Evolutionary conservation across 2,329 filamentous ascomycete genomes (phyloP).

Genomic region (Amesomyces nigricolor): DNA sequence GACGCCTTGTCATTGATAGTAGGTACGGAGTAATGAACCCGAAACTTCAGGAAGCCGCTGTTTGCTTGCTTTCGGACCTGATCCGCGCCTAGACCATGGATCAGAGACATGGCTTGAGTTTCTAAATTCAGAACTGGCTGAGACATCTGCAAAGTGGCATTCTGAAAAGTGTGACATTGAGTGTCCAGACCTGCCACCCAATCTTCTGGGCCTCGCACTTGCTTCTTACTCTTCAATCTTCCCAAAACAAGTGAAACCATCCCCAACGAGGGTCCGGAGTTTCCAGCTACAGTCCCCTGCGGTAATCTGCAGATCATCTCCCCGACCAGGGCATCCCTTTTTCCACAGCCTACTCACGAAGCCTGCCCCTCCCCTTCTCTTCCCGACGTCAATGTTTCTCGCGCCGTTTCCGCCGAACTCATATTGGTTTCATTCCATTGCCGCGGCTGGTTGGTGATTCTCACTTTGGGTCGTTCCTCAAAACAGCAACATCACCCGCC

Average conservation of each 20-base stretch:
- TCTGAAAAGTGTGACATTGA: constrained; percentile 5
- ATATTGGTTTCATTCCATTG: constrained; percentile 25
- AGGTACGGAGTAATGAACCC: background rate
- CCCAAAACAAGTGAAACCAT: constrained; percentile 1
- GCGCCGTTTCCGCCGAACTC: constrained; percentile 18
- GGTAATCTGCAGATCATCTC: constrained; percentile 4
- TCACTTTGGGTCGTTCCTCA: no score
- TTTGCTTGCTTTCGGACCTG: background rate
- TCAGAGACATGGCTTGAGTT: background rate
- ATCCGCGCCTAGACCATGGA: background rate
- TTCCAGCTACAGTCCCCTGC: background rate
- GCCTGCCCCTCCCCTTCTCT: background rate
- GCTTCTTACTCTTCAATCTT: background rate
- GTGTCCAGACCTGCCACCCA: background rate
- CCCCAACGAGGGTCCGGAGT: constrained; percentile 9
- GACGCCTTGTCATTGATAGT: constrained; percentile 6
- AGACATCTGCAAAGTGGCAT: constrained; percentile 2
- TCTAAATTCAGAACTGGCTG: constrained; percentile 5
- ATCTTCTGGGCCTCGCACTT: background rate
- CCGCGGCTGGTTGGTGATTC: constrained; percentile 5
- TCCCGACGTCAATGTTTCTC: constrained; percentile 22
- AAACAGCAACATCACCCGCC: no score
- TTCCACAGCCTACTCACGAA: background rate
- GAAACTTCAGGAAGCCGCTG: background rate
- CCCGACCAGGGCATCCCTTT: background rate